A percentile compares a stretch with the other conserved stretches of the same genome.
Evolutionary conservation across 257 asterid species (phyloP).

Genomic region (Scutellaria galericulata): DNA sequence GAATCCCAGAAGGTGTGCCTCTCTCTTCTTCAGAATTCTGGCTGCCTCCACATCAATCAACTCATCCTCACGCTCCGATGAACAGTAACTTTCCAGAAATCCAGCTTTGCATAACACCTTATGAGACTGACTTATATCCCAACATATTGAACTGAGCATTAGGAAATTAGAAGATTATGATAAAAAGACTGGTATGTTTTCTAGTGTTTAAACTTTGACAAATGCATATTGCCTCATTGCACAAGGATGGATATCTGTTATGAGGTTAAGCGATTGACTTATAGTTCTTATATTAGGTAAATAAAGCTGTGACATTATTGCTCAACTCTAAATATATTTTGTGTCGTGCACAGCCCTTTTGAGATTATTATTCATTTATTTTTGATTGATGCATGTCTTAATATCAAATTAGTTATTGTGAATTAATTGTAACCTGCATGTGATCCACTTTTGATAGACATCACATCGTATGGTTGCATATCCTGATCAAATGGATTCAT

Average conservation of each 20-base stretch:
- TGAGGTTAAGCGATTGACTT: background rate
- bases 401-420: no score
- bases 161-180: background rate
- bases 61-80: conserved; percentile 39
- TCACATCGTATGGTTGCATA: no score
- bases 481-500: no score
- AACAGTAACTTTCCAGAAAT: conserved; percentile 51
- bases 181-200: background rate
- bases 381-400: no score
- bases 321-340: background rate
- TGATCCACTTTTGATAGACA: no score
- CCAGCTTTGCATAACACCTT: conserved; percentile 52
- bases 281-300: background rate
- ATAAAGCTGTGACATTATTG: background rate
- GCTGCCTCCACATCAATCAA: conserved; percentile 53
- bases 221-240: background rate
- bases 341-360: no score
- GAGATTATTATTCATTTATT: background rate
- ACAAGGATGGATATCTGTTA: background rate
- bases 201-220: background rate
- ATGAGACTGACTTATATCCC: conserved; percentile 54
- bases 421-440: no score
- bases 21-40: conserved; percentile 62
- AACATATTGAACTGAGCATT: conserved; percentile 42
- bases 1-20: conserved; percentile 58